Evolutionary conservation across 1,284 basidiomycete genomes (phyloP).

Genomic region (Phenoliferia sp.): DNA sequence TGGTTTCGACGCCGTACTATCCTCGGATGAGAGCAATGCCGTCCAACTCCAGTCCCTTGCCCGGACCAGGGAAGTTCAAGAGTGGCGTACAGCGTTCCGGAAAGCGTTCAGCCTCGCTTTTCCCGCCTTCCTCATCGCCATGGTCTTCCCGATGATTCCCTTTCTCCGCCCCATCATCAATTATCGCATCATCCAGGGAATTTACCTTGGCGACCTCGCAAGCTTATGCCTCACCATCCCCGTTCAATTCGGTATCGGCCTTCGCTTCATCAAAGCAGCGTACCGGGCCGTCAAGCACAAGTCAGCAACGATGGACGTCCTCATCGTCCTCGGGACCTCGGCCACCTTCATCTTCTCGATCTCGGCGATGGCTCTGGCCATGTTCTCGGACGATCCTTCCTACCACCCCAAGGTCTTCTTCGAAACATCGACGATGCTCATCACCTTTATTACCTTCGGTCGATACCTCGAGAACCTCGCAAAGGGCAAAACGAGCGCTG

Average conservation of each 20-base stretch:
- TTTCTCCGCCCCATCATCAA: constrained; percentile 53
- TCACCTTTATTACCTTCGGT: constrained; percentile 94
- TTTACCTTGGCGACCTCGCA: constrained; percentile 82
- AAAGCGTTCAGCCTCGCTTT: constrained; percentile 74
- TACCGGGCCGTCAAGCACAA: constrained; percentile 87
- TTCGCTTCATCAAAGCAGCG: constrained; percentile 80
- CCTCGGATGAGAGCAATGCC: constrained; percentile 65
- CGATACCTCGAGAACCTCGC: constrained; percentile 94
- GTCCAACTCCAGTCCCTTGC: constrained; percentile 87
- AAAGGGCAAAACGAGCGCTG: constrained; percentile 94
- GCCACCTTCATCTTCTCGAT: constrained; percentile 89
- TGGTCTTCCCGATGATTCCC: constrained; percentile 75
- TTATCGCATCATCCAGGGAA: constrained; percentile 54
- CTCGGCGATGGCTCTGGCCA: constrained; percentile 62
- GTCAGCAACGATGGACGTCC: constrained; percentile 83
- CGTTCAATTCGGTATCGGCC: constrained; percentile 87
- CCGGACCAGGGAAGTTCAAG: constrained; percentile 82
- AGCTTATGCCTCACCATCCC: constrained; percentile 80
- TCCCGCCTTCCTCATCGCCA: constrained; percentile 87
- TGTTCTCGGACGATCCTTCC: constrained; percentile 55
- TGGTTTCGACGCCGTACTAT: constrained; percentile 85
- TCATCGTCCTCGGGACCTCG: constrained; percentile 91
- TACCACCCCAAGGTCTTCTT: constrained; percentile 89
- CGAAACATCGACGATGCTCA: constrained; percentile 97
- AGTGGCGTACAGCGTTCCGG: constrained; percentile 80